Base-by-base conservation (phyloP, 2,329 filamentous ascomycete species). In the Gyromitra esculenta region DNA sequence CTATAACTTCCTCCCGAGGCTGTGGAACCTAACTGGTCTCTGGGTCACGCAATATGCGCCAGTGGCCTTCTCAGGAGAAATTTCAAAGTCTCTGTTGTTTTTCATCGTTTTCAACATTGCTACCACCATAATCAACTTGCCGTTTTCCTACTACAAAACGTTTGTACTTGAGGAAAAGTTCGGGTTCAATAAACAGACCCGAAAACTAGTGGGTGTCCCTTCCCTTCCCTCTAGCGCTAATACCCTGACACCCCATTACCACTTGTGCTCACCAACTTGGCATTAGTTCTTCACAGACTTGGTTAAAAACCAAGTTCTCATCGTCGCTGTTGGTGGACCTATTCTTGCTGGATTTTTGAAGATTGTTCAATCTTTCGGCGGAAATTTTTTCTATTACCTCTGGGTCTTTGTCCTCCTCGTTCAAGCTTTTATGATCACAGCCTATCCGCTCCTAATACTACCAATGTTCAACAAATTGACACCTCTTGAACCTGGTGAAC, bases 401-500 rank as follows among this genome's bases (percentile, higher is more conserved):
- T 99, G 95, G 94, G 85, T 96, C 76, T 98, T 99, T 82, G 91
- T 92, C 80, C 90, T 97, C 77, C 91, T 89, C 74, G 89, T 99
- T 52, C 96, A 98, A 85, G 88, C 98, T 78, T 95, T 96, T 83
- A 94, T 93, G 85, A 97, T 97, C 82, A 97, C 96, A 59, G 92
- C 97, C 83, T 99, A 97, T 85, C 96, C 96, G 0, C 93, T 97
- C 81, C 90, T 91, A 78, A 98, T 99, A 81, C 88, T 97, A 60
- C 96, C 96, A 1, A 85, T 99, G 81, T 99, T 99, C 89, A 99
- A 99, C 88, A 99, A 97, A 86, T 89, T 99, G 74, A 96, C 94
- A 39, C 95, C 96, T 18, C 89, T 99, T 57, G 88, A 97, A 82
- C 90, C 93, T 73, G 96, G 96, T 79, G 87, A 90, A 78, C 88